Base-by-base conservation (phyloP, 257 asterid genomes). In the Solanum habrochaites region DNA sequence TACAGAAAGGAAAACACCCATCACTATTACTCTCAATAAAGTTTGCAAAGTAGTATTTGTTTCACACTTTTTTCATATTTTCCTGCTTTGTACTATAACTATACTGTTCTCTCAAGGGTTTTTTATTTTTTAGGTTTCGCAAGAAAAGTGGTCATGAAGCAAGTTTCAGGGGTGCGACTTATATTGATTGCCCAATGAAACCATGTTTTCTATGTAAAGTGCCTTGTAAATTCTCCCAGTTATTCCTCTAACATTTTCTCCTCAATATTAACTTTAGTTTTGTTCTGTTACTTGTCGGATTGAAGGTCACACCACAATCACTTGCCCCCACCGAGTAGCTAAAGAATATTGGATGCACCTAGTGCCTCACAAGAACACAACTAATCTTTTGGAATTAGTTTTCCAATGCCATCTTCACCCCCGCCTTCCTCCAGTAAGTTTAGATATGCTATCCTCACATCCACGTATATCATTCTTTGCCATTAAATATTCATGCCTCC, bases 101-200 rank as follows among this genome's bases (percentile, higher is more conserved):
- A 23, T 56, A 56, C n/a, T 20, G 2, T 14, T 15, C 60, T 16
- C 21, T 49, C 58, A 49, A 49, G 64, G 58, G 47, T 20, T 49
- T 49, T 49, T 49, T 49, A 5, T 49, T 45, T 40, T 69, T 85
- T 72, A 97, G 99, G 99, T 97, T 78, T 97, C 31, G 99, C 91
- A 97, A 97, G 91, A 91, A 91, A 90, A 93, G 97, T 75, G 99
- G 99, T 49, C 99, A 97, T 89, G 98, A 95, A 90, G 98, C 99
- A 52, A 98, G 99, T 67, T 97, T 97, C 87, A 93, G 86, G 89
- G 99, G 99, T 29, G 99, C 99, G 8, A 95, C 98, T 15, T 97
- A 97, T 91, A 91, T 97, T 88, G 99, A 97, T 88, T 97, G 99
- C 89, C 99, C 99, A 1, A 97, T 97, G 99, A 97, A 97, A 89